Evolutionary conservation across 257 asterid species (phyloP), one percentile per base, ranked within the genome.

Genomic region (Fraxinus excelsior): DNA sequence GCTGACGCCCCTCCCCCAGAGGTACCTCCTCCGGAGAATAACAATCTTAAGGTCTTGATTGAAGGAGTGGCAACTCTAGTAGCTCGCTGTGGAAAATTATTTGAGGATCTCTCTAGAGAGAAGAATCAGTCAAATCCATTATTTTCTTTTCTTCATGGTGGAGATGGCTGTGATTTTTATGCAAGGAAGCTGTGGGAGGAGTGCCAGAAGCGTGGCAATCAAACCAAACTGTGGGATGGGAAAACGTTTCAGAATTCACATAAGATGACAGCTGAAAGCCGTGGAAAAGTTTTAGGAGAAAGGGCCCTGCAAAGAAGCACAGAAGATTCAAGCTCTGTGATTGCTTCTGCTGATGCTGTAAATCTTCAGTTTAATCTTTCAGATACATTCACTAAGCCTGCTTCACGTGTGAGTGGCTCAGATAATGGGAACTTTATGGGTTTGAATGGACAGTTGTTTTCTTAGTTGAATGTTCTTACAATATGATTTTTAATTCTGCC

Each of bases 11-110:
- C 96, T 74, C 98, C 94, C 34, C 88, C 92, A 2, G 94, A 91
- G 83, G 91, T 87, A 80, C 83, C 93, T 69, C 90, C 92, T 72
- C 98, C 98, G 3, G 96, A 87, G 81, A 96, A 93, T 83, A 87
- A 84, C 87, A 85, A 84, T 80, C 93, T 93, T 73, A 93, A 85
- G 82, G 87, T 93, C 85, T 84, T 91, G 86, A 93, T 95, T 74
- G 99, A 95, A 82, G 99, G 99, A 73, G 90, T 95, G 79, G 98
- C 99, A 79, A 85, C 91, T 76, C 85, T 95, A 82, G 99, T 95
- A 49, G 94, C 94, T 80, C 99, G 98, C 71, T 93, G 96, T 74
- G 98, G 99, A 26, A 89, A 87, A 79, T 88, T 95, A 83, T 92
- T 93, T 58, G 99, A 95, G 90, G 97, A 95, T 85, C 97, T 93